phyloP scores from a whole-genome alignment of 805 yeast species.

The Zygosaccharomyces gambellarensis region DNA sequence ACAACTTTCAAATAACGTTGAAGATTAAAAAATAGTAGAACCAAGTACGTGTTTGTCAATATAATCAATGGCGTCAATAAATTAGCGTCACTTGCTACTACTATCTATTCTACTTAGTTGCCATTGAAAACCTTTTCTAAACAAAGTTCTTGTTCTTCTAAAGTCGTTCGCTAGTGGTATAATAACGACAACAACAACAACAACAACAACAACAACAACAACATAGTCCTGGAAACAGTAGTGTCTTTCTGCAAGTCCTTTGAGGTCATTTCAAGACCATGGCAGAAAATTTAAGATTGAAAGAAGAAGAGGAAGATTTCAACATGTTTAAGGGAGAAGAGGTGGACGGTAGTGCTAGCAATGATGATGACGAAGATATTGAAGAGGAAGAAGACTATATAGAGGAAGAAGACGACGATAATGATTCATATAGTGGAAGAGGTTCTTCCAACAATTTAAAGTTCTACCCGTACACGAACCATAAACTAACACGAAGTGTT shows the following conservation, averaged over 20 bases:
- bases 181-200: neutral
- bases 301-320: slow-evolving; percentile 14
- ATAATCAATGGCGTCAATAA: neutral
- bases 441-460: slow-evolving; percentile 22
- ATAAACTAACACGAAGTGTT: slow-evolving; percentile 45
- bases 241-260: neutral
- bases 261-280: neutral
- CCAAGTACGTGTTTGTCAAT: neutral
- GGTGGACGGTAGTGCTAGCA: neutral
- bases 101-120: neutral
- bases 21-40: neutral
- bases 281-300: slow-evolving; percentile 4
- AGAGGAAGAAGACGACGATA: slow-evolving; percentile 3
- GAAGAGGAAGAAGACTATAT: neutral
- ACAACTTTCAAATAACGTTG: neutral
- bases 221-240: too few species aligned
- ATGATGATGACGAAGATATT: too few species aligned
- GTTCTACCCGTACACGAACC: slow-evolving; percentile 29
- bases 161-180: neutral
- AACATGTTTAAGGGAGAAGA: slow-evolving; percentile 13
- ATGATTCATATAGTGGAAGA: neutral
- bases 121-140: neutral
- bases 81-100: neutral
- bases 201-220: neutral
- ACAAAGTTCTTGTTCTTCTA: neutral